Percentiles rank a stretch among this genome's conserved stretches.
Conservation (phyloP, 306 rosid genomes). For the Fragaria vesca region DNA sequence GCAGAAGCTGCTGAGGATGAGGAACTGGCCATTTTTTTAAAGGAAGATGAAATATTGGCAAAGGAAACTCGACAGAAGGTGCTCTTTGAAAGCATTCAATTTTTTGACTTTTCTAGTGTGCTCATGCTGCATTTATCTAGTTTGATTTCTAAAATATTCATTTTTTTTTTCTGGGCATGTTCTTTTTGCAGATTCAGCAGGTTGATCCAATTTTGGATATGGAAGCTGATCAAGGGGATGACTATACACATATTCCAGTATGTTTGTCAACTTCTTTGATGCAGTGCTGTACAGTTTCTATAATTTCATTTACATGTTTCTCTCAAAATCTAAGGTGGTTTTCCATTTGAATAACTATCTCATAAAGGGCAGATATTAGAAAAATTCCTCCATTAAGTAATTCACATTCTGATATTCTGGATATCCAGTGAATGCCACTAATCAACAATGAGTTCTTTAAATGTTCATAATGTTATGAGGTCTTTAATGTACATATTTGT, state of each 20-base stretch:
- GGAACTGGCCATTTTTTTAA: slow-evolving; percentile 86
- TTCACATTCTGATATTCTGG: too few species aligned
- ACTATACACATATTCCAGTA: slow-evolving; percentile 93
- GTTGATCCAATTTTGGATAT: slow-evolving; percentile 97
- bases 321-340: not conserved
- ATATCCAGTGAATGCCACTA: too few species aligned
- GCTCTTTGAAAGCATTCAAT: not conserved
- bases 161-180: not conserved
- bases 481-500: too few species aligned
- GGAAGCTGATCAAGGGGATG: slow-evolving; percentile 98
- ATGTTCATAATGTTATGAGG: not conserved
- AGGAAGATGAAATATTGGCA: slow-evolving; percentile 88
- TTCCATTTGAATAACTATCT: not conserved
- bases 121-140: slow-evolving; percentile 25
- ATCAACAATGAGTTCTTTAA: not conserved
- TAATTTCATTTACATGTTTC: not conserved
- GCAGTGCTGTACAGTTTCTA: slow-evolving; percentile 6
- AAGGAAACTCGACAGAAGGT: slow-evolving; percentile 82
- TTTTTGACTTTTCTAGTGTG: slow-evolving; percentile 16
- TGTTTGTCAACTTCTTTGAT: slow-evolving; percentile 40
- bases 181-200: slow-evolving; percentile 57
- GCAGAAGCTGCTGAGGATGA: slow-evolving; percentile 99
- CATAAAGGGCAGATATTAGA: not conserved
- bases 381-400: not conserved
- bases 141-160: not conserved